Evolutionary conservation across 306 rosid genomes (phyloP).

Genomic region (Crataegus laevigata): DNA sequence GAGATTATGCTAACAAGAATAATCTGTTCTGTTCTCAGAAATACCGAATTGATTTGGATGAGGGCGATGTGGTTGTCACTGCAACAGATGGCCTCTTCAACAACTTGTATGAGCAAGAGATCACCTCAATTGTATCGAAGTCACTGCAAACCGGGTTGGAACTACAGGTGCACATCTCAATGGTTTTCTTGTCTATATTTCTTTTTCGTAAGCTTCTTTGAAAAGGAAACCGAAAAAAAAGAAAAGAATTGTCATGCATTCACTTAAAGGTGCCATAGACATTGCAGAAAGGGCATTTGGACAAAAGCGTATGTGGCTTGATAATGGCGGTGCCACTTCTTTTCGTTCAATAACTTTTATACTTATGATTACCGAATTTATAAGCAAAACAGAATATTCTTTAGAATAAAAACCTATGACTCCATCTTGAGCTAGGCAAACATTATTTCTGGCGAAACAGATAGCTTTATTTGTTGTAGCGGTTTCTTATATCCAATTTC

Average conservation of each 20-base stretch:
- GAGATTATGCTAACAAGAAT: neutral
- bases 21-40: conserved; percentile 6
- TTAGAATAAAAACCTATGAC: too few relatives aligned
- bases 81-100: conserved; percentile 82
- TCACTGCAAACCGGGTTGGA: conserved; percentile 36
- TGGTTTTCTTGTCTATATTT: neutral
- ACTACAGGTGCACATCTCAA: conserved; percentile 49
- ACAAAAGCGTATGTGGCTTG: neutral
- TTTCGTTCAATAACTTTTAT: neutral
- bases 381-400: neutral
- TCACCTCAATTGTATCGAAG: conserved; percentile 38
- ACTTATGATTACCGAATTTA: too few relatives aligned
- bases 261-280: neutral
- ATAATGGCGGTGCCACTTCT: neutral
- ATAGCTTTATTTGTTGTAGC: neutral
- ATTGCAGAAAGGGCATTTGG: neutral
- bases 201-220: neutral
- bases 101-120: conserved; percentile 75
- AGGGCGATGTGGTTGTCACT: conserved; percentile 57
- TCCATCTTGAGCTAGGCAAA: neutral
- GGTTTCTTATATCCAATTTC: neutral
- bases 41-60: conserved; percentile 40
- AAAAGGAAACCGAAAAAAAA: neutral
- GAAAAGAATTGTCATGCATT: neutral
- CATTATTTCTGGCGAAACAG: neutral